Evolutionary conservation across 495 filamentous ascomycete genomes (phyloP), one percentile per base, ranked within the genome.

Genomic region (Neurospora terricola): DNA sequence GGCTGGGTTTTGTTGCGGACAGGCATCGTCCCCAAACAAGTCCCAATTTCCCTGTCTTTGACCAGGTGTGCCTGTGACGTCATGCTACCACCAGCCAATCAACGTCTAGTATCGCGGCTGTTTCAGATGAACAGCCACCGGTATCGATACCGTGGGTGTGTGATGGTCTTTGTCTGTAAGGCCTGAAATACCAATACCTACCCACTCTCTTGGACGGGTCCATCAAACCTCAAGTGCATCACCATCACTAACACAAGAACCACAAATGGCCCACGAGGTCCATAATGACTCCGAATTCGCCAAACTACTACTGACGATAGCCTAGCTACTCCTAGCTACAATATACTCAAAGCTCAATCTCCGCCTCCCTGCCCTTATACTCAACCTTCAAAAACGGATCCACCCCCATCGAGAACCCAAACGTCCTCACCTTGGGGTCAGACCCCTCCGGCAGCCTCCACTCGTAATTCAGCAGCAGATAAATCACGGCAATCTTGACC

Each of bases 401-500:
- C 6, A 72, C 48, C 4, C 69, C 27, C 16, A 76, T 18, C 10
- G 34, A 38, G 30, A 73, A 78, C 1, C 59, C 76, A 38, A 73
- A 73, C n/a, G 38, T 59, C 27, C 39, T 54, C 2, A 45, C 12
- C 68, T 48, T 16, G 10, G 77, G 74, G 27, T 27, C 39, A 30
- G 72, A 48, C 4, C 70, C 77, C 23, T 71, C 74, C 9, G 76
- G 70, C 59, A 83, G 42, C 9, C 76, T 74, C 78, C 77, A 82
- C 73, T 84, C 82, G 70, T 83, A 84, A 36, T 81, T 81, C 38
- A 82, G 73, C 54, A 83, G 70, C 45, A 83, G 43, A 69, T 83
- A 73, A 30, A 72, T 71, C 36, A 84, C 54, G 9, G 75, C 43
- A 12, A 83, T 77, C 77, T 85, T 85, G 70, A 82, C 40, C 74